Conservation (phyloP, 129 eudicot genomes). For the Apium graveolens region DNA sequence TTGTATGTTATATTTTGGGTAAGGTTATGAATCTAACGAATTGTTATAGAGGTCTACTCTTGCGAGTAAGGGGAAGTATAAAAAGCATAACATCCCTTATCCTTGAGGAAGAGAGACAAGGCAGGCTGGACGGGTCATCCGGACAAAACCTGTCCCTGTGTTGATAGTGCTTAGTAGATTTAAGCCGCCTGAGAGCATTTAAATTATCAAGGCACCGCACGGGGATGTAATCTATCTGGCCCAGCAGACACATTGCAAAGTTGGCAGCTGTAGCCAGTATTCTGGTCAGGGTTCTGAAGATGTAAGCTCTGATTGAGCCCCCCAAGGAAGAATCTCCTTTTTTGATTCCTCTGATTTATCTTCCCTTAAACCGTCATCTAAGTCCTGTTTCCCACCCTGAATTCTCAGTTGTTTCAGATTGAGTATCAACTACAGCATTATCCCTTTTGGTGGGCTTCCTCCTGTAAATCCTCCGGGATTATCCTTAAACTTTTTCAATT, state of each 20-base stretch:
- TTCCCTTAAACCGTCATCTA: conserved; percentile 20
- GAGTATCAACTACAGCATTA: conserved; percentile 11
- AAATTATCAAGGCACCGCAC: conserved; percentile 46
- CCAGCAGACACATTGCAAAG: conserved; percentile 41
- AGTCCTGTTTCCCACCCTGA: conserved; percentile 19
- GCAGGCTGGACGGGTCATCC: conserved; percentile 44
- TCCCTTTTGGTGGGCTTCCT: conserved; percentile 88
- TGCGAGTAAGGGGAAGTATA: no score
- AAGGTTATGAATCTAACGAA: no score
- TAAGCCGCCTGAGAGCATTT: conserved; percentile 30
- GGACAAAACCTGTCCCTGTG: conserved; percentile 62
- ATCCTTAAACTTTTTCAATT: conserved; percentile 81
- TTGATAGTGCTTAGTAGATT: conserved; percentile 35
- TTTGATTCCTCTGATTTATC: conserved; percentile 5
- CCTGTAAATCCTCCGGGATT: conserved; percentile 85
- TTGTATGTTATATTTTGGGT: no score
- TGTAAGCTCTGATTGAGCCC: conserved; percentile 29
- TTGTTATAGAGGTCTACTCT: no score
- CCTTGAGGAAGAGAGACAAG: conserved; percentile 46
- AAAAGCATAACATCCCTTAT: conserved; percentile 2
- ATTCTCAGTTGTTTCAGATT: conserved; percentile 18
- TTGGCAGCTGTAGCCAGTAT: conserved; percentile 32
- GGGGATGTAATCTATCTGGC: conserved; percentile 47
- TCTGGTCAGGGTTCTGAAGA: conserved; percentile 10
- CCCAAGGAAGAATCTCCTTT: conserved; percentile 18